These are phyloP conservation scores for Citrus sp. DNA, from an alignment of 345 rosid genomes.

Conservation along the genomic window DNA sequence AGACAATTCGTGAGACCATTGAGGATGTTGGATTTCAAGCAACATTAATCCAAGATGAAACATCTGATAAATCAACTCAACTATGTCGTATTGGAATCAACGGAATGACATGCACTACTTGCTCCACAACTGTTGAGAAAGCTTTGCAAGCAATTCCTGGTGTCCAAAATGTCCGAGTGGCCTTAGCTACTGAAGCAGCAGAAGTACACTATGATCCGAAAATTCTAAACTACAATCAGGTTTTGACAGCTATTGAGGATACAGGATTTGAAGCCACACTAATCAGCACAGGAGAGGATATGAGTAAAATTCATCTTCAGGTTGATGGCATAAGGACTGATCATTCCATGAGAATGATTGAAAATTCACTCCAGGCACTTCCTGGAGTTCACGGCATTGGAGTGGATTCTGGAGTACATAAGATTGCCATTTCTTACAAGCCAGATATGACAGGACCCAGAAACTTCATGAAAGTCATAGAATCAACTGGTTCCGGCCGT, in stretches of 20 bases:
- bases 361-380: slow-evolving; percentile 72
- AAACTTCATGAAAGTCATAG: slow-evolving; percentile 65
- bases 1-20: slow-evolving; percentile 77
- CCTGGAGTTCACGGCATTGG: slow-evolving; percentile 65
- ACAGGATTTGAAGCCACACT: slow-evolving; percentile 74
- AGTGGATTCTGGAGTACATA: slow-evolving; percentile 25
- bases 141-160: slow-evolving; percentile 60
- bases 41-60: slow-evolving; percentile 48
- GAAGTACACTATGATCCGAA: slow-evolving; percentile 66
- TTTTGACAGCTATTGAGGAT: slow-evolving; percentile 50
- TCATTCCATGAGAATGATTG: slow-evolving; percentile 47
- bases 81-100: slow-evolving; percentile 67
- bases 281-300: slow-evolving; percentile 65
- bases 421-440: slow-evolving; percentile 63
- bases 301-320: slow-evolving; percentile 67
- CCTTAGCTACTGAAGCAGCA: slow-evolving; percentile 91
- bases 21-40: slow-evolving; percentile 87
- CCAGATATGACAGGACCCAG: slow-evolving; percentile 79
- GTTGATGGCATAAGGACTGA: slow-evolving; percentile 60
- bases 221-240: slow-evolving; percentile 29
- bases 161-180: slow-evolving; percentile 70
- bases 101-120: slow-evolving; percentile 93
- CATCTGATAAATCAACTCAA: slow-evolving; percentile 46
- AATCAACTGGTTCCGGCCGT: slow-evolving; percentile 68
- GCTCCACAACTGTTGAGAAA: slow-evolving; percentile 70